Evolutionary conservation across 495 filamentous ascomycete species (phyloP), one percentile per base, ranked within the genome.

Genomic region (Umbilicaria muhlenbergii): DNA sequence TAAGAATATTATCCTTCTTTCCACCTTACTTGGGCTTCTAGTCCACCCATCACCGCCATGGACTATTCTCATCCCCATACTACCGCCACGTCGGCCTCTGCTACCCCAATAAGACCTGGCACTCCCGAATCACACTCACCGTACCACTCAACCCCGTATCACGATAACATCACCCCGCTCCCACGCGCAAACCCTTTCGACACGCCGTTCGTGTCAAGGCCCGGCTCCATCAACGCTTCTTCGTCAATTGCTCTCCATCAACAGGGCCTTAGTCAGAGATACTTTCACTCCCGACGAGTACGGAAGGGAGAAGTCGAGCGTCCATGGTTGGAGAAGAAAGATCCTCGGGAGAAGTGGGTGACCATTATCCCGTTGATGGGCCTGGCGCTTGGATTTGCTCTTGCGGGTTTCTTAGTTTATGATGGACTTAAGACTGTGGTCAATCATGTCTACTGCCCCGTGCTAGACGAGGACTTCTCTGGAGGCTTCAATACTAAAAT

Each of bases 311-410:
- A 81, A 34, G 57, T 80, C 13, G 72, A 84, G 48, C 74, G 78
- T 56, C 78, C 82, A 15, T 88, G 83, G 82, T 53, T 74, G 31
- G 58, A 65, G 15, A 72, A 75, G 49, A 74, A 68, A 41, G 81
- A 88, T 54, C 78, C 82, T 3, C 77, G 71, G 55, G 80, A 87
- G 68, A 87, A 86, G 65, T 88, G 83, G 84, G 78, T 83, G 4
- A 85, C 77, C 16, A 84, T 88, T 44, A 71, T 88, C 28, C 82
- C 82, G 3, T 51, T 85, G 36, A 56, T 83, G 18, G 82, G 83
- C 16, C 65, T 88, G 37, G 15, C 71, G 13, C 38, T 84, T 10
- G 83, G 83, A 17, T 50, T 87, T 36, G 74, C 50, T 3, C 67
- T 86, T 36, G 71, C 78, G 3, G 83, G 67, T 0, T 68, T 84